phyloP scores from a whole-genome alignment of 805 yeast species.

The Metschnikowia rubicola region DNA sequence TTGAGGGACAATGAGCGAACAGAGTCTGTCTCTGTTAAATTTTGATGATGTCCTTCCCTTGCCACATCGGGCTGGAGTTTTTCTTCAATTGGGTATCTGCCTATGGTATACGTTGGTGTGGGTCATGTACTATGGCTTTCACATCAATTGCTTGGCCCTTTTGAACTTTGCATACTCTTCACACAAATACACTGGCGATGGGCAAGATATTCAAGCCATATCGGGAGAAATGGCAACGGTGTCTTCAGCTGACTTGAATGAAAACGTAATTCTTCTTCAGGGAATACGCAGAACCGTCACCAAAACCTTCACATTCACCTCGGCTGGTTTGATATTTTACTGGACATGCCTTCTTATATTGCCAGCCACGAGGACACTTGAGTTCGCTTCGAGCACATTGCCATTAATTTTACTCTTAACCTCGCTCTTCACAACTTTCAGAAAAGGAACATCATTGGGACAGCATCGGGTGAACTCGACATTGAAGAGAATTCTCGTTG shows the following conservation, averaged over 20 bases:
- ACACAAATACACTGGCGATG: conserved; percentile 30
- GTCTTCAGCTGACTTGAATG: conserved; percentile 27
- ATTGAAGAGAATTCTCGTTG: conserved; percentile 50
- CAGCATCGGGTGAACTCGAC: conserved; percentile 46
- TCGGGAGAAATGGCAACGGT: conserved; percentile 35
- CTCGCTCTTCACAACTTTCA: conserved; percentile 25
- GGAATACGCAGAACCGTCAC: conserved; percentile 35
- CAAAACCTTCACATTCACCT: conserved; percentile 23
- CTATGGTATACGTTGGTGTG: conserved; percentile 50
- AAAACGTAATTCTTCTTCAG: conserved; percentile 28
- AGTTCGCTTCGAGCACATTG: conserved; percentile 1
- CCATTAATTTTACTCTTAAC: background rate
- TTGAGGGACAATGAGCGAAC: conserved; percentile 1
- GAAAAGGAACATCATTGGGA: conserved; percentile 34
- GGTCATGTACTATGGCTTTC: conserved; percentile 30
- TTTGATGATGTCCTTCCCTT: conserved; percentile 34
- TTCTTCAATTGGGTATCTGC: conserved; percentile 48
- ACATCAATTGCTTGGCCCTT: conserved; percentile 45
- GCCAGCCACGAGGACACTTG: conserved; percentile 1
- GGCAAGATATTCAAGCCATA: conserved; percentile 19
- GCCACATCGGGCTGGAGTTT: conserved; percentile 44
- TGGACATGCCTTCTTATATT: conserved; percentile 6
- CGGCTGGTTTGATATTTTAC: conserved; percentile 18
- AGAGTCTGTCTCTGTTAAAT: background rate
- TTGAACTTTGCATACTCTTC: conserved; percentile 40